Percentiles rank a stretch among this genome's conserved stretches.
Conservation (phyloP, 1,139 yeast genomes). For the Hansenula sp. region DNA sequence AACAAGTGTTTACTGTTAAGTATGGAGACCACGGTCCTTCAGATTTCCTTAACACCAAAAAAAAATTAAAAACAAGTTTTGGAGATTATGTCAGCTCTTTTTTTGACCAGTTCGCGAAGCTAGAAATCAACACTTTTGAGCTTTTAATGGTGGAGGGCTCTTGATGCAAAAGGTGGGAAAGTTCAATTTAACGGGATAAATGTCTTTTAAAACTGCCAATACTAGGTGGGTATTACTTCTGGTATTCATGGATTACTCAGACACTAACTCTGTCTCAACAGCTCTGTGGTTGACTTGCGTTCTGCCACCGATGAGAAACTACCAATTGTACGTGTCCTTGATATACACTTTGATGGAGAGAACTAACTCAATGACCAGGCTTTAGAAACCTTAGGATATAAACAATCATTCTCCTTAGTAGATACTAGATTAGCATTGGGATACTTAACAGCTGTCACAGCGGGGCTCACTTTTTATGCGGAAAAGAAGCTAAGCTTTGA, state of each 20-base stretch:
- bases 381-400: conserved; percentile 55
- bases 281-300: conserved; percentile 34
- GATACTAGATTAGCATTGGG: conserved; percentile 73
- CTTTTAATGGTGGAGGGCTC: neutral
- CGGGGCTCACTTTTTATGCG: conserved; percentile 59
- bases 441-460: conserved; percentile 57
- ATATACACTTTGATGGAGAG: conserved; percentile 25
- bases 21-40: too few species aligned
- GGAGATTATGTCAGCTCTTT: too few species aligned
- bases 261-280: conserved; percentile 3
- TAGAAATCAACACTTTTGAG: neutral
- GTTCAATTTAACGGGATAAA: neutral
- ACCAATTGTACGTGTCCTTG: conserved; percentile 38
- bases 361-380: conserved; percentile 30
- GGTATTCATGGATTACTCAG: too few species aligned
- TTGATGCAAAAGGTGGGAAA: neutral
- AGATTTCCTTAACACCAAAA: too few species aligned
- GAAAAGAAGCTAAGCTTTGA: conserved; percentile 60
- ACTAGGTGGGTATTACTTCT: conserved; percentile 8
- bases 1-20: neutral
- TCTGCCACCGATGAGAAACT: conserved; percentile 43
- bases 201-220: conserved; percentile 16
- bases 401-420: conserved; percentile 50
- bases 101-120: too few species aligned
- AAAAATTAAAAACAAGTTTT: too few species aligned